A percentile compares a stretch with the other conserved stretches of the same genome.
phyloP scores from a whole-genome alignment of 192 early-diverging fungal genomes.

The Coemansia aciculifera region DNA sequence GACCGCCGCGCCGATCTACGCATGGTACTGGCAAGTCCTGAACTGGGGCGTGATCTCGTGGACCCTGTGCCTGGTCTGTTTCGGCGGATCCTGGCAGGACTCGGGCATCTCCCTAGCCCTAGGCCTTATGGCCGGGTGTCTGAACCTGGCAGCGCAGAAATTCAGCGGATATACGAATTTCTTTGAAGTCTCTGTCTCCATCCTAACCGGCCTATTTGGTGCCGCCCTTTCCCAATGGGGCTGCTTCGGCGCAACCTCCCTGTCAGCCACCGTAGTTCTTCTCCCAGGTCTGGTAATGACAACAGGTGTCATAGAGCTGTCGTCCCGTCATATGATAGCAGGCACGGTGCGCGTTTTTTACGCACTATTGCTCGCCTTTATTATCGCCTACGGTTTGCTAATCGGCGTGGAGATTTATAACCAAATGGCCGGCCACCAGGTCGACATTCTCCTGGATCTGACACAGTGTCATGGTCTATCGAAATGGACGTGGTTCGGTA shows the following conservation, averaged over 20 bases:
- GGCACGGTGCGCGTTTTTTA: constrained; percentile 83
- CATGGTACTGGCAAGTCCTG: constrained; percentile 60
- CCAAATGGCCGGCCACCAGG: constrained; percentile 49
- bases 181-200: constrained; percentile 65
- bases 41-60: constrained; percentile 61
- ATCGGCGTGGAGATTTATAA: constrained; percentile 64
- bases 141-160: constrained; percentile 63
- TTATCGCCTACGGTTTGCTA: constrained; percentile 69
- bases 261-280: constrained; percentile 63
- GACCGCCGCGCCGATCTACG: constrained; percentile 53
- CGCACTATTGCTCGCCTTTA: constrained; percentile 75
- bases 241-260: constrained; percentile 61
- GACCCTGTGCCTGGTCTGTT: constrained; percentile 63
- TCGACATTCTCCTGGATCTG: constrained; percentile 43
- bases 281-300: constrained; percentile 78
- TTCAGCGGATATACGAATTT: constrained; percentile 63
- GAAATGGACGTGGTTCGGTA: constrained; percentile 54
- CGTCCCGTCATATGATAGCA: constrained; percentile 84
- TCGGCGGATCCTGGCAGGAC: constrained; percentile 67
- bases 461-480: constrained; percentile 48
- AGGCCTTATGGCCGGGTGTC: constrained; percentile 56
- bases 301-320: constrained; percentile 79
- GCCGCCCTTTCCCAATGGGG: constrained; percentile 58
- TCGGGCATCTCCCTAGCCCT: constrained; percentile 57
- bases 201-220: constrained; percentile 59